These are phyloP conservation scores for Cadophora sp. DNA, from an alignment of 2,329 filamentous ascomycete genomes.

Conservation along the genomic window DNA sequence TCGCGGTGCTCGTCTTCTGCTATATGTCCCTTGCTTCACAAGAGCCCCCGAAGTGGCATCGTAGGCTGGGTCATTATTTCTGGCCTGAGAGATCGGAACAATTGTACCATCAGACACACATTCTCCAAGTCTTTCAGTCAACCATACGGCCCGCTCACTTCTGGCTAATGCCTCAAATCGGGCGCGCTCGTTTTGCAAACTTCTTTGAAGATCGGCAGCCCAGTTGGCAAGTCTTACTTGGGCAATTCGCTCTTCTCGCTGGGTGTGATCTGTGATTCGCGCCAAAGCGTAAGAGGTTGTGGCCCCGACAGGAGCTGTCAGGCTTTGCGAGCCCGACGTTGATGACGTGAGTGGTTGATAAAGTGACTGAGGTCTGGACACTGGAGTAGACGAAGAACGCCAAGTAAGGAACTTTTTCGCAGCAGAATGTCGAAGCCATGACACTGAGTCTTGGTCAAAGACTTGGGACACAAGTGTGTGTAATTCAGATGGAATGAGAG, in stretches of 20 bases:
- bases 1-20: slow-evolving; percentile 19
- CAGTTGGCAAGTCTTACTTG: slow-evolving; percentile 80
- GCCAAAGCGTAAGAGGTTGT: slow-evolving; percentile 64
- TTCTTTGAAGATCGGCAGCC: slow-evolving; percentile 81
- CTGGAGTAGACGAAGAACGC: slow-evolving; percentile 54
- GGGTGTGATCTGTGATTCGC: slow-evolving; percentile 63
- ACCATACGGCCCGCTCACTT: slow-evolving; percentile 71
- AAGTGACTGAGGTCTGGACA: slow-evolving; percentile 41
- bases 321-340: slow-evolving; percentile 30
- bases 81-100: slow-evolving; percentile 54
- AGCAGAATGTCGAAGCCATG: slow-evolving; percentile 82
- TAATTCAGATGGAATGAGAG: slow-evolving; percentile 79
- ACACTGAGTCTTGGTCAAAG: slow-evolving; percentile 78
- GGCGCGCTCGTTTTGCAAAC: slow-evolving; percentile 74
- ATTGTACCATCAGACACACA: slow-evolving; percentile 70
- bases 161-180: slow-evolving; percentile 68
- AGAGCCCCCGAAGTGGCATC: slow-evolving; percentile 28
- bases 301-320: slow-evolving; percentile 41
- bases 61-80: slow-evolving; percentile 29
- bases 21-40: slow-evolving; percentile 35
- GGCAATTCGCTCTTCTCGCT: slow-evolving; percentile 65
- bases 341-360: slow-evolving; percentile 46
- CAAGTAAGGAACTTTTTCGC: slow-evolving; percentile 83
- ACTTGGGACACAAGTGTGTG: slow-evolving; percentile 70
- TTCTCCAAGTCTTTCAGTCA: slow-evolving; percentile 70